phyloP scores from a whole-genome alignment of 306 rosid species.

The Dryas octopetala region DNA sequence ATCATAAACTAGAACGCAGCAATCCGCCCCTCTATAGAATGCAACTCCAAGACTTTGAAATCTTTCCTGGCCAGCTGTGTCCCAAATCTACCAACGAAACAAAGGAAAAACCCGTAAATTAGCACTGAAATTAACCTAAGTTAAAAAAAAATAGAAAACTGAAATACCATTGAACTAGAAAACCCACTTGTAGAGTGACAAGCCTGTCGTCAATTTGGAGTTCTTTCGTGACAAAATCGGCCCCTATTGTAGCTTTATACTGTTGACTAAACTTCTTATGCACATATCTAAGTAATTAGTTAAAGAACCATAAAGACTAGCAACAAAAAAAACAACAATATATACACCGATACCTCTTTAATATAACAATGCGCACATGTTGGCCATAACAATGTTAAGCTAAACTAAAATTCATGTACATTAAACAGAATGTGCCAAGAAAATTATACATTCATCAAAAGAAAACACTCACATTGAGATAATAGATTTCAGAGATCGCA shows the following conservation, averaged over 20 bases:
- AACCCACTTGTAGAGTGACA: slow-evolving; percentile 92
- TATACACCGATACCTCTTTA: slow-evolving; percentile 1
- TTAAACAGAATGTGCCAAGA: neutral
- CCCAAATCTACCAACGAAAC: slow-evolving; percentile 73
- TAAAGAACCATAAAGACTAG: slow-evolving; percentile 42
- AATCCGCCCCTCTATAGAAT: slow-evolving; percentile 91
- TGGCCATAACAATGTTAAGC: neutral
- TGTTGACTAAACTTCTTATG: slow-evolving; percentile 96
- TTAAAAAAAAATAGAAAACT: slow-evolving; percentile 6
- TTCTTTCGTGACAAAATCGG: slow-evolving; percentile 97
- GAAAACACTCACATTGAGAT: neutral
- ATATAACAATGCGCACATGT: neutral
- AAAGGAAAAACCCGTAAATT: neutral
- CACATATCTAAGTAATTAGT: slow-evolving; percentile 66
- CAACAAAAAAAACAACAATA: slow-evolving; percentile 7
- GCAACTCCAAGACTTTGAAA: slow-evolving; percentile 97
- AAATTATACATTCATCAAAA: neutral
- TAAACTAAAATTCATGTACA: slow-evolving; percentile 4
- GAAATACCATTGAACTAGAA: slow-evolving; percentile 40
- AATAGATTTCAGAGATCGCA: neutral
- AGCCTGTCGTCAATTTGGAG: slow-evolving; percentile 93
- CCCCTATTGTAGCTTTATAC: slow-evolving; percentile 96
- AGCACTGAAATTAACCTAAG: neutral
- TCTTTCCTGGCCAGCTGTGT: slow-evolving; percentile 96
- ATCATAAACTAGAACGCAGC: slow-evolving; percentile 90